Conservation (phyloP, 2,329 filamentous ascomycete genomes). For the Aspergillaceae sp. region DNA sequence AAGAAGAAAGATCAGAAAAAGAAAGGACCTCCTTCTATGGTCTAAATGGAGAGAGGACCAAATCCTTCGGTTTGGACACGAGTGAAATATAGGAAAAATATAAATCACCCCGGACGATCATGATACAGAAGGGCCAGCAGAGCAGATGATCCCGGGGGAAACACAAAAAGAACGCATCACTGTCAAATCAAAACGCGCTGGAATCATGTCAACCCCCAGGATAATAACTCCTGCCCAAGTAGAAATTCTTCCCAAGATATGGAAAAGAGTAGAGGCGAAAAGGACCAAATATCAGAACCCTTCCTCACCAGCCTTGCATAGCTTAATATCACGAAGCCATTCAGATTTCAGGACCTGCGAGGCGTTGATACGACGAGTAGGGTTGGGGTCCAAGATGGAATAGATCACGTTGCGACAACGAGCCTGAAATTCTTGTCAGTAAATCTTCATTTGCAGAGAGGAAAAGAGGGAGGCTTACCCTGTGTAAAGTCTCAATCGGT, state of each 20-base stretch:
- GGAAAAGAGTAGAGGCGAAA: constrained; percentile 3
- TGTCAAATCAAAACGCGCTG: constrained; percentile 3
- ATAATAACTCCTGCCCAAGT: constrained; percentile 4
- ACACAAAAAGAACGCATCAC: constrained; percentile 3
- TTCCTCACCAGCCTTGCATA: constrained; percentile 94
- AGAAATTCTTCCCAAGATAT: not conserved
- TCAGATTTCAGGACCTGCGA: constrained; percentile 96
- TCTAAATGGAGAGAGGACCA: constrained; percentile 8
- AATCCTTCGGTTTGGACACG: not conserved
- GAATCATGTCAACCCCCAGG: constrained; percentile 6
- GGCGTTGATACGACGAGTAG: constrained; percentile 82
- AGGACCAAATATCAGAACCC: constrained; percentile 53
- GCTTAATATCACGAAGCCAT: constrained; percentile 95
- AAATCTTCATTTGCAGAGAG: constrained; percentile 6
- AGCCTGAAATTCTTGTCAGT: constrained; percentile 49
- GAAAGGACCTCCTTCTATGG: constrained; percentile 17
- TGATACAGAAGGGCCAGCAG: constrained; percentile 4
- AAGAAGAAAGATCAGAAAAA: constrained; percentile 7
- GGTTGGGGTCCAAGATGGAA: constrained; percentile 93
- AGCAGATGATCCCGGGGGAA: not conserved
- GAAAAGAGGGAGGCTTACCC: constrained; percentile 54
- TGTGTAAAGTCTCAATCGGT: constrained; percentile 88
- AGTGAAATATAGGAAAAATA: constrained; percentile 9
- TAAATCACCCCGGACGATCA: constrained; percentile 10
- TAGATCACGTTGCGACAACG: constrained; percentile 98